Evolutionary conservation across 2,329 filamentous ascomycete species (phyloP), one percentile per base, ranked within the genome.

Genomic region (Curvularia eragrostidis): DNA sequence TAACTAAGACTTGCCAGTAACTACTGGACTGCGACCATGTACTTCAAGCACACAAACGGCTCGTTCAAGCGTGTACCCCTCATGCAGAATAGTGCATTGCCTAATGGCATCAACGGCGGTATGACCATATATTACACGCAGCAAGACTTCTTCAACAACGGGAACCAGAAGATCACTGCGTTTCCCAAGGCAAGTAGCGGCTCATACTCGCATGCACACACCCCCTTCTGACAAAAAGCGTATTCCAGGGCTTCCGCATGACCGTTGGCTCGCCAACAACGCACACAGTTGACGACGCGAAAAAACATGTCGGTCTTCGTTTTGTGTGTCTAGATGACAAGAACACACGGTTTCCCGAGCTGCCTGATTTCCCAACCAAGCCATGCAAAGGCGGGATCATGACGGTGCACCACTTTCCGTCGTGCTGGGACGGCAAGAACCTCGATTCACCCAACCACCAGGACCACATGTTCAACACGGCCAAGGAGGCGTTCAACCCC

Each of bases 381-480:
- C n/a, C n/a, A n/a, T n/a, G n/a, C n/a, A n/a, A 2, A 46, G 53
- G 53, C 32, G 53, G 53, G 47, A 52, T 56, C 26, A 57, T 59
- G 56, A 53, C 52, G 5, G 65, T 67, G 24, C 64, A 67, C 36
- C 67, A 67, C 43, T 69, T 69, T 54, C 64, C 64, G n/a, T 50
- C 30, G 32, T 58, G 71, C 75, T 83, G 81, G 81, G 80, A 83
- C 56, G 81, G 81, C 54, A 77, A 76, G 64, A 81, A 82, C 67
- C 51, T 79, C 4, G 83, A 85, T 64, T 82, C 81, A 13, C 56
- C 70, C 1, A 81, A 88, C 72, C 85, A 88, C 77, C 82, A 81
- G 75, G 79, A 79, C 62, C 87, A 81, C 64, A n/a, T n/a, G n/a
- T n/a, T n/a, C n/a, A n/a, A n/a, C n/a, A n/a, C n/a, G n/a, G n/a